Evolutionary conservation across 2,329 filamentous ascomycete species (phyloP), one percentile per base, ranked within the genome.

Genomic region (Penicillium glabrum): DNA sequence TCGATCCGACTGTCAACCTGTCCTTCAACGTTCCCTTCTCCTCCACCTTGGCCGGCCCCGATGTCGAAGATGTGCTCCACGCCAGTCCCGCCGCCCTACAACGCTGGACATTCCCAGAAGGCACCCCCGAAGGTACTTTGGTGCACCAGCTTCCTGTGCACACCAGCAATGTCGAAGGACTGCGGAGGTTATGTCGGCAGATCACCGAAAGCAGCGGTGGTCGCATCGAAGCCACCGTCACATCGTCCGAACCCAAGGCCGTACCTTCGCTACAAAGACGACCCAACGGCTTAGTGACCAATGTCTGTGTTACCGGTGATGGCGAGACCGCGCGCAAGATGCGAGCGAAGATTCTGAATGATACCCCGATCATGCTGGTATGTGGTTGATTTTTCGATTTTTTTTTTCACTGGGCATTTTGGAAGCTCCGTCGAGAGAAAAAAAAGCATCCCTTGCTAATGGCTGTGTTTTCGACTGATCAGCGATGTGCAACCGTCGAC

Each of bases 11-110:
- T 64, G 90, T 98, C 76, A 91, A 96, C 76, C 89, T 96, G 74
- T 93, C 91, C 63, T 98, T 99, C 86, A 98, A 97, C 73, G 89
- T 99, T 48, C 95, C 95, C 59, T 97, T 98, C 78, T 88, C 92
- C 66, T 96, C 91, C 62, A 93, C 93, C 69, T 86, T 99, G 60
- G 86, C 90, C 61, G 95, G 95, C 33, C 95, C 95, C 62, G 92
- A 98, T 70, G 89, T 89, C 65, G 92, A 97, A 75, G 93, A 98
- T 76, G 91, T 99, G 69, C 85, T 98, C 59, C 93, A 97, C 78
- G 92, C 93, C 62, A 96, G 90, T 62, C 86, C 87, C 56, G 90
- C 91, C 66, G 93, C 93, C 59, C 87, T 96, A 63, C 85, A 93
- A 64, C 87, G 91, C 73, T 99, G 95, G 95, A 95, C 91, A 50